Evolutionary conservation across 2,329 filamentous ascomycete species (phyloP), one percentile per base, ranked within the genome.

Genomic region (Alternaria arbusti): DNA sequence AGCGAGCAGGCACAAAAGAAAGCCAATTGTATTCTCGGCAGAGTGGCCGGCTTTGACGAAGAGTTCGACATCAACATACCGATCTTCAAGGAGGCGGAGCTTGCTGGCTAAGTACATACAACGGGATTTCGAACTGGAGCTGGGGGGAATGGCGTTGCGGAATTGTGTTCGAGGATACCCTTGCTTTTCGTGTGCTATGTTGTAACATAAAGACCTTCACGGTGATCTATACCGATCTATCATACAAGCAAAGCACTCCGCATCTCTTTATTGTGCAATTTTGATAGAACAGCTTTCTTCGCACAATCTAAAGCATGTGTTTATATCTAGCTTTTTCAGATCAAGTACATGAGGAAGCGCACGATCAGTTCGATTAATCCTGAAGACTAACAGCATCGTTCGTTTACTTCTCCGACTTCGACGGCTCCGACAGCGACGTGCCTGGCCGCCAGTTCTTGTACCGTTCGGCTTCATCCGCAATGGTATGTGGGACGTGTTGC

Each of bases 401-500:
- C 2, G 22, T 5, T 32, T 52, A 69, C 28, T 65, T 68, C 22
- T 61, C 66, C 4, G 72, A 74, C 46, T 78, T 54, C 28, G 75
- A 77, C 61, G 70, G n/a, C 36, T 40, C 67, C 9, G 72, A 74
- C 46, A 79, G 55, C 40, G 75, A 77, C 63, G 70, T 75, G 13
- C 78, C 78, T 6, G 78, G 78, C 56, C 52, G 80, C 80, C 81
- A 80, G 44, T 69, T 83, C 80, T 69, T 76, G 70, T 72, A 84
- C 66, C 70, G 80, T 74, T 79, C 84, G 74, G 63, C 80, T 74
- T 84, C 79, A 36, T 70, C 71, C 55, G 77, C 80, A 22, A 81
- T 80, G 51, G 80, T 81, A 67, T 79, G 81, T 22, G 80, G 79
- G 50, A 73, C 82, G 61, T 80, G 77, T 76, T 72, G 84, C 1